Evolutionary conservation across 73 alveolate genomes (phyloP), one percentile per base, ranked within the genome.

Genomic region (Stentor coeruleus): DNA sequence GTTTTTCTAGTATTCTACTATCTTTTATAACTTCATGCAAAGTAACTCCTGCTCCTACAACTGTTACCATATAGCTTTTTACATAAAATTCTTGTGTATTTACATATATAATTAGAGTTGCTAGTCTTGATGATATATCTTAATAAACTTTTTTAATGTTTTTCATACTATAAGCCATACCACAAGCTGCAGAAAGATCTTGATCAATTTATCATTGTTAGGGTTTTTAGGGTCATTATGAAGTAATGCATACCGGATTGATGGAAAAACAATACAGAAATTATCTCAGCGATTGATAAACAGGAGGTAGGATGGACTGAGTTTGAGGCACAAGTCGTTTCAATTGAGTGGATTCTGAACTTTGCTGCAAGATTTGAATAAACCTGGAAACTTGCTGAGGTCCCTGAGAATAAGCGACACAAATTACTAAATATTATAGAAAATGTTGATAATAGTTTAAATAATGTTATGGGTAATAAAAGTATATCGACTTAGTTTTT

Each of bases 31-130:
- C 92, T 38, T 82, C 88, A 31, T 76, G 86, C 38, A 90, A 72
- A 4, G 97, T 91, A 26, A 91, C 90, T 42, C 95, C 97, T 36
- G 92, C 94, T 31, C 86, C 95, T n/a, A 91, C 86, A 3, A 91
- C 60, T 3, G 91, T 81, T 4, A 76, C 59, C 20, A 83, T 85
- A 76, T 89, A 81, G 42, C 89, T 35, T 76, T 91, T 74, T 60
- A 87, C 85, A 38, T 91, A 83, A 83, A 91, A 91, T 33, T 42
- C 83, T 37, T 85, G 90, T 28, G 85, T 60, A 38, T 82, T 79
- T 4, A 74, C 86, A 73, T 91, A 91, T 15, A 91, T 37, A 33
- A 86, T 86, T 30, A 77, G 76, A 39, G 92, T 58, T 3, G 84
- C 94, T 57, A 95, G 95, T 86, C 95, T 89, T 14, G 90, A 59